Evolutionary conservation across 106 monocot genomes (phyloP).

Genomic region (Dendrobium catenatum): DNA sequence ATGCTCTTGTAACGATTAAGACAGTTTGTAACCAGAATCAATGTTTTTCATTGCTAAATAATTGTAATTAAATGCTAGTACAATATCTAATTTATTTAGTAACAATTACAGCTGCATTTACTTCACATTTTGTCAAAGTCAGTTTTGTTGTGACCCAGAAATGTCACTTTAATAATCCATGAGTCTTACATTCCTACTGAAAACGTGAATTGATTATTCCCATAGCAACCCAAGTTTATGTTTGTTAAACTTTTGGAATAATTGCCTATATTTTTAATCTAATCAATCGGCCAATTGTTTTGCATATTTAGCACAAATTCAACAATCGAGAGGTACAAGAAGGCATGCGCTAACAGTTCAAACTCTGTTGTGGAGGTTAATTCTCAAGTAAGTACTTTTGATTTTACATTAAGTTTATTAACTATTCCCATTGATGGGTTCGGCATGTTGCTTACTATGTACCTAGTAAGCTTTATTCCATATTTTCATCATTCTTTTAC

Average conservation of each 20-base stretch:
- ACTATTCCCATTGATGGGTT: neutral
- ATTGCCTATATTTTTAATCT: neutral
- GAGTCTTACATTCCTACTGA: no score
- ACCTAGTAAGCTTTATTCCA: neutral
- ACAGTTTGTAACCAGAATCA: no score
- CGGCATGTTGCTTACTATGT: neutral
- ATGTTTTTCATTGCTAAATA: no score
- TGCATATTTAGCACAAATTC: slow-evolving; percentile 40
- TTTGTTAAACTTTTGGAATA: neutral
- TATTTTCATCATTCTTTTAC: neutral
- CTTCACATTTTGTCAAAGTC: neutral
- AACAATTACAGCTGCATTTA: neutral
- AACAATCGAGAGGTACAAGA: slow-evolving; percentile 81
- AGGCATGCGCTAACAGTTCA: slow-evolving; percentile 42
- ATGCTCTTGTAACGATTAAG: no score
- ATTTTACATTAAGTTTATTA: neutral
- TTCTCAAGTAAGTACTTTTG: slow-evolving; percentile 38
- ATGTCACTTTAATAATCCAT: neutral
- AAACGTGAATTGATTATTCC: neutral
- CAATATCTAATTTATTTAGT: neutral
- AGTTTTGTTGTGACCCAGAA: neutral
- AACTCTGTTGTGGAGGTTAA: slow-evolving; percentile 48
- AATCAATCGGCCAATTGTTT: neutral
- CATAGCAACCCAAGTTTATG: neutral
- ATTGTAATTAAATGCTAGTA: no score